A percentile compares a stretch with the other conserved stretches of the same genome.
Conservation (phyloP, 331 rosid species). For the Prunus yedoensis region DNA sequence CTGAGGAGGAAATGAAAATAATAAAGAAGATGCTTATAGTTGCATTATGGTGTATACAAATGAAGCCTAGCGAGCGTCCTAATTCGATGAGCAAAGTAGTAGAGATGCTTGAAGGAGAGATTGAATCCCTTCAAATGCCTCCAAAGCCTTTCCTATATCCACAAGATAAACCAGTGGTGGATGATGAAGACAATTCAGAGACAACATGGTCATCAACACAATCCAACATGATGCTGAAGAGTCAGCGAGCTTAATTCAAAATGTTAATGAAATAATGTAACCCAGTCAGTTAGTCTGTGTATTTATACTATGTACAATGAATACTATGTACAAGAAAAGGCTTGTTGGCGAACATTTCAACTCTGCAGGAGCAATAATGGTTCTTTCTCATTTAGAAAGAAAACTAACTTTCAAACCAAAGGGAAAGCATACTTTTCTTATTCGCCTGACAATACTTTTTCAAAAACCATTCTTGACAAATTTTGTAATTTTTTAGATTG, state of each 20-base stretch:
- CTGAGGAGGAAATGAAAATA: background rate
- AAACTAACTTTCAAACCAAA: too few species aligned
- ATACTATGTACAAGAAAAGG: too few species aligned
- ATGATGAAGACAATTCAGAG: background rate
- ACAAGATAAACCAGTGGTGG: background rate
- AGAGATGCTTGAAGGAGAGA: conserved; percentile 1
- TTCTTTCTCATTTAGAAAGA: too few species aligned
- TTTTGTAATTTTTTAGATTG: too few species aligned
- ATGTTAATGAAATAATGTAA: background rate
- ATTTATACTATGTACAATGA: too few species aligned
- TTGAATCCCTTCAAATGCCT: background rate
- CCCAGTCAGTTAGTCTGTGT: too few species aligned
- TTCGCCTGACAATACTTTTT: too few species aligned
- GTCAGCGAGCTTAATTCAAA: background rate
- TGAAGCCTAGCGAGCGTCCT: conserved; percentile 13
- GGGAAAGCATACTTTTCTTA: too few species aligned
- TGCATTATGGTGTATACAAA: conserved; percentile 9
- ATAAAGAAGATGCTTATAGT: conserved; percentile 2
- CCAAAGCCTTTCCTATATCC: background rate
- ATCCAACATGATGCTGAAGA: background rate
- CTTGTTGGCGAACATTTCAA: too few species aligned
- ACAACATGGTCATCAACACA: background rate
- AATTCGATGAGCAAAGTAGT: background rate
- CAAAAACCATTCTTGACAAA: too few species aligned
- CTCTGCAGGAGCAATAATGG: too few species aligned